These are phyloP conservation scores for Chiua virens DNA, from an alignment of 768 basidiomycete species.

Conservation along the genomic window DNA sequence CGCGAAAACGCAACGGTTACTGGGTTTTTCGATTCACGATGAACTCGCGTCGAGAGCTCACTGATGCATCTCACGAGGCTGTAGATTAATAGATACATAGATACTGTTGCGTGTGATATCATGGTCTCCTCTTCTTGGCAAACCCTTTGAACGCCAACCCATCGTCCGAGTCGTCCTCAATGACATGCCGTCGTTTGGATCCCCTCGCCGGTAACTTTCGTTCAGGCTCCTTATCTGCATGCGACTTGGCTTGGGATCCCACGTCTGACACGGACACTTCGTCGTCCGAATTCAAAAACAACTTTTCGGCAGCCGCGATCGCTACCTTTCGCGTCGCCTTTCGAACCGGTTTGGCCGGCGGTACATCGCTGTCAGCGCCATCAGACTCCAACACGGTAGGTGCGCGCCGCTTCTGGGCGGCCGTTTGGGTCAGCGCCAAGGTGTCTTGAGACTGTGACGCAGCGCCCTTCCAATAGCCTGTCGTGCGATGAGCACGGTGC, in stretches of 20 bases:
- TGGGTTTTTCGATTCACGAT: conserved; percentile 81
- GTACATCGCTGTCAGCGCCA: conserved; percentile 30
- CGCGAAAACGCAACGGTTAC: conserved; percentile 81
- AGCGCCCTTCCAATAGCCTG: conserved; percentile 60
- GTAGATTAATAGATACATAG: conserved; percentile 8
- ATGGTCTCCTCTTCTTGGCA: conserved; percentile 31
- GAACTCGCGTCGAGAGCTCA: conserved; percentile 44
- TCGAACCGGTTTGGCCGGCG: conserved; percentile 12
- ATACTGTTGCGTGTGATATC: neutral
- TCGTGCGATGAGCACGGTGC: neutral
- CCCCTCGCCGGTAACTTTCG: conserved; percentile 9
- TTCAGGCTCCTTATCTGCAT: neutral
- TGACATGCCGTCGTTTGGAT: conserved; percentile 33
- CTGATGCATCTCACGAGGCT: neutral
- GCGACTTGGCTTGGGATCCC: conserved; percentile 2
- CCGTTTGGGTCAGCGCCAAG: conserved; percentile 18
- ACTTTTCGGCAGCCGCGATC: conserved; percentile 36
- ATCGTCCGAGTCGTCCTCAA: conserved; percentile 71
- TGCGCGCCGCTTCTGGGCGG: conserved; percentile 22
- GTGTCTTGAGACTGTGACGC: conserved; percentile 18
- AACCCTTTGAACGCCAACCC: conserved; percentile 71
- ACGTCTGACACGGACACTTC: conserved; percentile 25
- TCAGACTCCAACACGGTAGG: conserved; percentile 42
- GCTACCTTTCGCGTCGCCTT: conserved; percentile 21
- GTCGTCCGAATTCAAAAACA: conserved; percentile 56